Percentiles rank a stretch among this genome's conserved stretches.
phyloP scores from a whole-genome alignment of 495 filamentous ascomycete species.

The Penicillium bovifimosum region DNA sequence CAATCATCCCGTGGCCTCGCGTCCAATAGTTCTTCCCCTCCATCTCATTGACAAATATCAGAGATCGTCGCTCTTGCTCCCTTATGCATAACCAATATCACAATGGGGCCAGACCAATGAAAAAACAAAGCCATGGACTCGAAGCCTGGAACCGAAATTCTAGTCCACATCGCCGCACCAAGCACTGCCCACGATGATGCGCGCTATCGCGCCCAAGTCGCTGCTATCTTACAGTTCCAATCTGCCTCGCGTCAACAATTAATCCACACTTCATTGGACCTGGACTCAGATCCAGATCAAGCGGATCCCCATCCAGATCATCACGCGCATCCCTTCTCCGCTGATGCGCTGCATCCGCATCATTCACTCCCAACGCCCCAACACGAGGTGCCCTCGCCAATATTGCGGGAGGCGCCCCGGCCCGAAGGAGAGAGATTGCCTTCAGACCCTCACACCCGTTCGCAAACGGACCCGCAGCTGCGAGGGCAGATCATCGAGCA shows the following conservation, averaged over 20 bases:
- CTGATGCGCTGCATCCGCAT: background rate
- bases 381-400: conserved; percentile 2
- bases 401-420: conserved; percentile 5
- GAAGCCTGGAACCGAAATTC: conserved; percentile 53
- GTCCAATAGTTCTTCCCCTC: background rate
- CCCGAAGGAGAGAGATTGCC: background rate
- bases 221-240: conserved; percentile 56
- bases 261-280: background rate
- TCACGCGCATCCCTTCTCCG: background rate
- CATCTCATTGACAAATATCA: background rate
- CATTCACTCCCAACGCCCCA: background rate
- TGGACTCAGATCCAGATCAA: background rate
- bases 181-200: conserved; percentile 56
- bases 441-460: background rate
- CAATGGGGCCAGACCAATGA: background rate
- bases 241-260: conserved; percentile 25
- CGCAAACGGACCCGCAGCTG: background rate
- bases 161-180: conserved; percentile 65
- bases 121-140: conserved; percentile 27
- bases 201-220: conserved; percentile 55
- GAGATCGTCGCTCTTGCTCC: background rate
- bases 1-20: background rate
- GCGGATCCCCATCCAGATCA: background rate
- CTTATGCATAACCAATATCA: background rate
- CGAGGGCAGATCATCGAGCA: background rate